Evolutionary conservation across 2,329 filamentous ascomycete genomes (phyloP), one percentile per base, ranked within the genome.

Genomic region (Pseudocercospora musae): DNA sequence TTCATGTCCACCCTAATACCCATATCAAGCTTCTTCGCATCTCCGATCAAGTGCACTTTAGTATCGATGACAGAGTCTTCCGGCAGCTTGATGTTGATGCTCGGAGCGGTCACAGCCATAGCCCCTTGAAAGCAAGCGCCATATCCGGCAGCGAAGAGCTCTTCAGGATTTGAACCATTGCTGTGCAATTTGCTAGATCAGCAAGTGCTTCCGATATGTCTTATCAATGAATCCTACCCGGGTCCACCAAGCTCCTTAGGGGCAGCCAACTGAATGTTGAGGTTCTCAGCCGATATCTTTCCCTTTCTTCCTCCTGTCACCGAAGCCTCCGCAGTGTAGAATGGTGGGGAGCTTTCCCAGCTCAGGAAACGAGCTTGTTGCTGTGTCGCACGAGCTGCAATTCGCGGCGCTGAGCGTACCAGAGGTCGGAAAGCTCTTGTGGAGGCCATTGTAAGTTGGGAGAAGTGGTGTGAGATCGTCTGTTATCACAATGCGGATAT

Each of bases 141-240:
- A 62, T 80, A 81, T 21, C 79, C 79, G 0, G 79, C 79, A 0
- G 79, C 78, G 62, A 81, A 81, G 1, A 82, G 75, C 64, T 81
- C 79, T 69, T 81, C 79, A 13, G 78, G 64, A 48, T 67, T 77
- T 6, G 79, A 80, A 79, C 80, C 81, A 6, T 59, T 58, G 61
- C 63, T 54, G 29, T 54, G 4, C 18, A 31, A 25, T 29, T 25
- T 15, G 48, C 23, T 25, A 52, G 10, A 52, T 52, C 48, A 52
- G 48, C 25, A 13, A 52, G 10, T 52, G 48, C 10, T 25, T 5
- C n/a, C 15, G 11, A 31, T 11, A 18, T n/a, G 23, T 13, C 44
- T 48, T 48, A 4, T 23, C 7, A 18, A 18, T n/a, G 7, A 15
- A 27, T 3, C 52, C 3, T 54, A 54, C 52, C 52, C 65, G 40